Evolutionary conservation across 768 basidiomycete genomes (phyloP), one percentile per base, ranked within the genome.

Genomic region (Tylopilus cervinicoccineus): DNA sequence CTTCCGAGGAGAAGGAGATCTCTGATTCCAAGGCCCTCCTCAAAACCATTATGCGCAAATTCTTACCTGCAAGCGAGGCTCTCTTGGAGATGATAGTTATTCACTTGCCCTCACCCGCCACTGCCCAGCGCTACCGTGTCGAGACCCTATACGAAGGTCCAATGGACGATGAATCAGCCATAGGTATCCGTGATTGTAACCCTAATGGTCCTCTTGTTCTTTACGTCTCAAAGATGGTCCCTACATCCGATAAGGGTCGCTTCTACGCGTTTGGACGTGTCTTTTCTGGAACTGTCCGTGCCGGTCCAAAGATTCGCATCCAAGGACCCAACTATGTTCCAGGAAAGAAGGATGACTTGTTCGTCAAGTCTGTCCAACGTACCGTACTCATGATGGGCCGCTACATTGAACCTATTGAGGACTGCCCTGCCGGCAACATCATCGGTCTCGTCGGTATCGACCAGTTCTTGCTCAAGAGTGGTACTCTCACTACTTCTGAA

Each of bases 221-320:
- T 55, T 99, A 99, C 74, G 79, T 99, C 74, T 98, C 96, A 59
- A 98, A 98, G 84, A 98, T 99, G 96, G 96, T 98, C 62, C 96
- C 96, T 54, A 97, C 96, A 34, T 96, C 96, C 59, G 96, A 99
- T 73, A 98, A 98, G 76, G 96, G 96, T 64, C 93, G 96, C 52
- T 99, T 98, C 88, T 98, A 98, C 73, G 96, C 96, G 53, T 99
- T 99, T 72, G 96, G 96, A 72, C 96, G 96, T 81, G 86, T 99
- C 76, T 99, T 99, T 81, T 90, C 96, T 55, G 96, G 96, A 65
- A 98, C 93, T 53, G 93, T 98, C 65, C 85, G 82, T 59, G 83
- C 96, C 48, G 96, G 96, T 47, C 96, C 96, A 65, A 99, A 99
- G 76, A 83, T 98, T 74, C 93, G 96, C 64, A 98, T 99, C 63